Base-by-base conservation (phyloP, 805 yeast species). In the Candida glaebosa region DNA sequence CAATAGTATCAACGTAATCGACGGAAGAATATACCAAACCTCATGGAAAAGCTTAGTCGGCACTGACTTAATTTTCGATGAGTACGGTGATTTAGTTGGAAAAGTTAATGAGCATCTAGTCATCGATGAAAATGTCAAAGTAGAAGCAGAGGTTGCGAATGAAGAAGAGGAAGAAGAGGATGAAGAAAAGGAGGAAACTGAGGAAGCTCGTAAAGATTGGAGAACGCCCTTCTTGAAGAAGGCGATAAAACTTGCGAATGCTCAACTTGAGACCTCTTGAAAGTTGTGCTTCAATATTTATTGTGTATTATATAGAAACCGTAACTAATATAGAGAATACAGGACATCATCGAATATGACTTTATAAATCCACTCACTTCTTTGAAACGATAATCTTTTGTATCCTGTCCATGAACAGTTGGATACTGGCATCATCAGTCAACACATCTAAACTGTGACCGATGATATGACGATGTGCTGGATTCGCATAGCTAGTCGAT, bases 11-110 rank as follows among this genome's bases (percentile, higher is more conserved):
- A 53, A 61, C 17, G 58, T 66, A 5, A 59, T 64, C 3, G 73
- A 69, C 44, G 73, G 72, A 15, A 67, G 74, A 30, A 61, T 87
- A 3, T 87, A 79, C 57, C 78, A 80, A 58, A 93, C 95, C 2
- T 65, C 70, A 17, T 90, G 97, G 96, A 71, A 74, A 33, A 76
- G 76, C 41, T 61, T 87, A 2, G 82, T 87, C 1, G 98, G 98
- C 0, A 84, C 95, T 0, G 96, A 69, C 37, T 50, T 67, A 42
- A 51, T 69, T 2, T 65, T 69, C 44, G 73, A 70, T 45, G 75
- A 69, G 37, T 57, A 66, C 43, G 75, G 74, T 0, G 69, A 69
- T 26, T 49, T 65, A 31, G 53, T 68, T 24, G 71, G 72, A 0
- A 60, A 61, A 22, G 73, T 67, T 6, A 52, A 57, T 12, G 74